Evolutionary conservation across 2,329 filamentous ascomycete genomes (phyloP), one percentile per base, ranked within the genome.

Genomic region (Clonostachys solani): DNA sequence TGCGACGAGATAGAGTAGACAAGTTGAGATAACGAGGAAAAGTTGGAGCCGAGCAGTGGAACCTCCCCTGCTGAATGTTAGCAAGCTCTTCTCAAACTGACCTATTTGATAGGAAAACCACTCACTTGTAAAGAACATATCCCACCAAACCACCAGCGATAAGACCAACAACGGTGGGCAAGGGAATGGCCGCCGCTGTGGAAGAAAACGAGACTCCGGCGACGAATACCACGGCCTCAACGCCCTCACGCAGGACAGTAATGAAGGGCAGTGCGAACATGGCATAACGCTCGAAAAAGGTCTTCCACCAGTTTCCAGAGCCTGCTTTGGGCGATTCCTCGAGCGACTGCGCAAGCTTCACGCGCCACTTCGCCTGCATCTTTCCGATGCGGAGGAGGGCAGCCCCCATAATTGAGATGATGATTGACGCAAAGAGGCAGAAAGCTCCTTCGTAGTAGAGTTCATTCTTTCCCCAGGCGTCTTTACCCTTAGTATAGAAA

Each of bases 161-260:
- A 13, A 95, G 66, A 1, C 90, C 91, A 16, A 81, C 75, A 18
- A 95, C 67, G 4, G 91, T 86, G 1, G 90, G 82, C 6, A 95
- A 68, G 4, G 91, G 90, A 45, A 95, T 87, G 0, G 90, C 77
- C 7, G 78, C 81, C 3, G 88, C 89, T 0, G 89, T 88, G 4
- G 87, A 73, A 1, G 83, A 81, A 46, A 95, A 83, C 4, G 86
- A 86, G 5, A 96, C 90, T 18, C 90, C 91, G 16, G 88, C 88
- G 46, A 95, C 83, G 63, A 95, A 95, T 33, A 95, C 79, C 4
- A 90, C 90, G 64, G 95, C 90, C 36, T 91, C 76, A 12, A 95
- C 69, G 15, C 92, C 86, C 0, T 90, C 95, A n/a, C 36, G 36
- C 5, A 38, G 12, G 60, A 95, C 77, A 38, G 36, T 38, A 12